Conservation (phyloP, 345 rosid genomes). For the Syzygium jambos region DNA sequence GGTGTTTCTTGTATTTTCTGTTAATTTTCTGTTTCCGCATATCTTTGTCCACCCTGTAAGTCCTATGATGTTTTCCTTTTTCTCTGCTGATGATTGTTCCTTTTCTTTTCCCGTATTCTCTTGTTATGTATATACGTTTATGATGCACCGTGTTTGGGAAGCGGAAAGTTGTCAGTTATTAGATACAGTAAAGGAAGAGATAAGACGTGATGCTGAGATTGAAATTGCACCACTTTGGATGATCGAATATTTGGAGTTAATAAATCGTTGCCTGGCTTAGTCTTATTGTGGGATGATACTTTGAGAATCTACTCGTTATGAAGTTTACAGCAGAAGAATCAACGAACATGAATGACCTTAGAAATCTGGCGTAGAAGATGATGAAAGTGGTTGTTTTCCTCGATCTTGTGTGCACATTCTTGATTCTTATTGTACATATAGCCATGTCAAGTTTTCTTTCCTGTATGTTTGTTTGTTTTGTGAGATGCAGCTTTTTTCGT, state of each 20-base stretch:
- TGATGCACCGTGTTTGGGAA: background rate
- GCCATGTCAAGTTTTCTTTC: background rate
- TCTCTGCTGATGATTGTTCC: background rate
- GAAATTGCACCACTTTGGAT: background rate
- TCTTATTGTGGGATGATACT: background rate
- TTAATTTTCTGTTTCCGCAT: background rate
- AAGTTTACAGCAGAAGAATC: background rate
- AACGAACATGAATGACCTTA: background rate
- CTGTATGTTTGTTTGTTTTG: background rate
- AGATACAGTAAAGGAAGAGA: background rate
- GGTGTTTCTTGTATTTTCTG: background rate
- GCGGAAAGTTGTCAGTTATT: background rate
- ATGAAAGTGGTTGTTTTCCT: background rate
- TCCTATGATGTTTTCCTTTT: background rate
- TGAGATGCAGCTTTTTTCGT: background rate
- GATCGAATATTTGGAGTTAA: background rate
- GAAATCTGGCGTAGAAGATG: background rate
- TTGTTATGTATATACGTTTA: background rate
- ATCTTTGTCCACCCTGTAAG: background rate
- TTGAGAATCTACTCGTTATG: background rate
- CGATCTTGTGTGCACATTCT: background rate
- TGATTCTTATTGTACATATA: background rate
- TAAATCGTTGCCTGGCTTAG: background rate
- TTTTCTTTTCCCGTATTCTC: background rate
- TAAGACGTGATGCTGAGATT: background rate